phyloP scores from a whole-genome alignment of 495 filamentous ascomycete genomes.

The Neurospora cerealis region DNA sequence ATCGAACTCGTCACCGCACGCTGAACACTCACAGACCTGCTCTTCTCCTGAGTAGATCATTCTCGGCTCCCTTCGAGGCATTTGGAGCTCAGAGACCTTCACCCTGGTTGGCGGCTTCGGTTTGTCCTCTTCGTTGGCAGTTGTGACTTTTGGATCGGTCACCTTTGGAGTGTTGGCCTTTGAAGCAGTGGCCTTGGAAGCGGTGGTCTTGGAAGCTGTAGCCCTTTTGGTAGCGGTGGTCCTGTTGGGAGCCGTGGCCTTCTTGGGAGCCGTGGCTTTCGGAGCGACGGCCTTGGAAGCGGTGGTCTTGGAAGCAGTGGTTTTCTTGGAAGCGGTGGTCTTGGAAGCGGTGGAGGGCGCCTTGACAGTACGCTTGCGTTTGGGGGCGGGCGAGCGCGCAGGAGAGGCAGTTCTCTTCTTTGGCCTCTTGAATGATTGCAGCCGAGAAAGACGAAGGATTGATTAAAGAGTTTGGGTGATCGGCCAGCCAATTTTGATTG shows the following conservation, averaged over 20 bases:
- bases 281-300: background rate
- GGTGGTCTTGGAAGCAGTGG: too few species aligned
- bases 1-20: too few species aligned
- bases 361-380: background rate
- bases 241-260: background rate
- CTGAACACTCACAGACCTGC: too few species aligned
- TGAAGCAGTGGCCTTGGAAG: background rate
- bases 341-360: background rate
- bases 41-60: too few species aligned
- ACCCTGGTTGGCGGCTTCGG: background rate
- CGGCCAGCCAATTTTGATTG: background rate
- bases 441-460: background rate
- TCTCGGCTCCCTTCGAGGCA: background rate
- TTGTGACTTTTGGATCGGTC: too few species aligned
- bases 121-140: background rate
- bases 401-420: background rate
- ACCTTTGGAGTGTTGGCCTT: background rate
- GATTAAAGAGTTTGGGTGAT: background rate
- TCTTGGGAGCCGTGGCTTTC: background rate
- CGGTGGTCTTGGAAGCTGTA: too few species aligned
- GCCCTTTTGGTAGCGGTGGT: too few species aligned
- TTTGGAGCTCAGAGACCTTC: background rate
- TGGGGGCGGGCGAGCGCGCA: background rate
- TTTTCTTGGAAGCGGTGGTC: too few species aligned
- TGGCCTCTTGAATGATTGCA: background rate